Percentiles rank a stretch among this genome's conserved stretches.
Conservation (phyloP, 2,329 filamentous ascomycete genomes). For the Ceratocystis colombiana region DNA sequence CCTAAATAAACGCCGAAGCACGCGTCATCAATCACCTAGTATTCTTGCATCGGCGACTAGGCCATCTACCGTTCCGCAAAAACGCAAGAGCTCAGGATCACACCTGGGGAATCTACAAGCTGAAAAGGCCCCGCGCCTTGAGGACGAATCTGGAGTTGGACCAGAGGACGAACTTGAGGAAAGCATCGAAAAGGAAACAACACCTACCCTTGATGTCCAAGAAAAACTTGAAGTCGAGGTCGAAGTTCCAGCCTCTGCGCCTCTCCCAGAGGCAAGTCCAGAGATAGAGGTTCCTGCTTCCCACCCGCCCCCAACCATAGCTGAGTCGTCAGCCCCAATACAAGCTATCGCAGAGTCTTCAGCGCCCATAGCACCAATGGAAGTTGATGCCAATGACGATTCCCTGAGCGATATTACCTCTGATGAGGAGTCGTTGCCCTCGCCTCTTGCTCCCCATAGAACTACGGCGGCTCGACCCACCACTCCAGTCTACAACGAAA, state of each 20-base stretch:
- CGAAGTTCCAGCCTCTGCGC: slow-evolving; percentile 23
- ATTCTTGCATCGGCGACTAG: neutral
- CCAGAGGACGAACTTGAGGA: slow-evolving; percentile 21
- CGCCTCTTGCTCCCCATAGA: slow-evolving; percentile 32
- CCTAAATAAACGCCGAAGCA: slow-evolving; percentile 40
- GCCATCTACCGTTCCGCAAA: slow-evolving; percentile 31
- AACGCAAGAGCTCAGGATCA: slow-evolving; percentile 47
- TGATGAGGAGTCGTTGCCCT: slow-evolving; percentile 29
- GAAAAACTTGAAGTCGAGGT: slow-evolving; percentile 15
- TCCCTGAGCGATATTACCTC: slow-evolving; percentile 30
- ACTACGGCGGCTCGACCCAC: slow-evolving; percentile 31
- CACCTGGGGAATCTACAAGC: slow-evolving; percentile 35
- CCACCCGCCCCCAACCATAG: slow-evolving; percentile 17
- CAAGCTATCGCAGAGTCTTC: neutral
- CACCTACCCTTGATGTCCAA: neutral
- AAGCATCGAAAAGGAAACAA: too few species aligned
- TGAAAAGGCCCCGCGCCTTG: slow-evolving; percentile 33
- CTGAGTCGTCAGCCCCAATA: neutral
- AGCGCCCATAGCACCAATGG: slow-evolving; percentile 17
- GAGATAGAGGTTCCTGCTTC: slow-evolving; percentile 24
- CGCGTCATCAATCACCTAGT: slow-evolving; percentile 27
- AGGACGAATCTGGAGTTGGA: slow-evolving; percentile 28
- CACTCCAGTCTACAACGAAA: slow-evolving; percentile 38
- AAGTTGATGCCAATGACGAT: slow-evolving; percentile 16
- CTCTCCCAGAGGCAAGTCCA: slow-evolving; percentile 6